Evolutionary conservation across 306 rosid species (phyloP).

Genomic region (Ormosia emarginata): DNA sequence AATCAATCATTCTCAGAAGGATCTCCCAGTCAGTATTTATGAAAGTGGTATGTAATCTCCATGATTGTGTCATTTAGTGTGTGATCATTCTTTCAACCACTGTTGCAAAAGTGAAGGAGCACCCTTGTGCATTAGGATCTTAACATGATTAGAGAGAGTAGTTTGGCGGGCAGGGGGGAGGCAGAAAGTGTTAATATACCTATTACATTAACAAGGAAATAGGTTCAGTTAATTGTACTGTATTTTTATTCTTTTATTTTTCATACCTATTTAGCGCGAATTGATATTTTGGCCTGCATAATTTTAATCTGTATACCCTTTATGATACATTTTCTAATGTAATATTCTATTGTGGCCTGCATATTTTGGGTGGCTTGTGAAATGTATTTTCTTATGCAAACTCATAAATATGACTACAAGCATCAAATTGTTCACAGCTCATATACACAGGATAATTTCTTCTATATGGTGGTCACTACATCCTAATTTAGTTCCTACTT

Average conservation of each 20-base stretch:
- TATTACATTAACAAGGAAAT: background rate
- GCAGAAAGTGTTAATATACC: background rate
- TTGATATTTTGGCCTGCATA: background rate
- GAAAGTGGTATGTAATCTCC: conserved; percentile 70
- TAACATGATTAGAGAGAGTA: background rate
- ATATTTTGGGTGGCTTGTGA: background rate
- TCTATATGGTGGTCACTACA: background rate
- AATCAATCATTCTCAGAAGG: conserved; percentile 87
- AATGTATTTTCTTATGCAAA: background rate
- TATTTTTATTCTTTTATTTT: background rate
- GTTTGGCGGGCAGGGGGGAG: background rate
- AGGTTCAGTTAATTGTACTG: background rate
- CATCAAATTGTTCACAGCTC: background rate
- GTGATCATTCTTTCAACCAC: conserved; percentile 16
- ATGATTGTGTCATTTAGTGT: conserved; percentile 1
- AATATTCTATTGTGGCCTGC: background rate
- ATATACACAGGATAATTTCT: background rate
- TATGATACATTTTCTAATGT: background rate
- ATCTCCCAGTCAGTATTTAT: conserved; percentile 82
- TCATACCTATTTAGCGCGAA: background rate
- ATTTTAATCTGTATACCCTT: background rate
- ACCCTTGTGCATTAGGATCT: background rate
- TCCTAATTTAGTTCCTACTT: background rate
- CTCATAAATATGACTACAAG: background rate
- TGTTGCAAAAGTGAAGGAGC: background rate